Conservation (phyloP, 2,329 filamentous ascomycete species). For the Setomelanomma holmii region DNA sequence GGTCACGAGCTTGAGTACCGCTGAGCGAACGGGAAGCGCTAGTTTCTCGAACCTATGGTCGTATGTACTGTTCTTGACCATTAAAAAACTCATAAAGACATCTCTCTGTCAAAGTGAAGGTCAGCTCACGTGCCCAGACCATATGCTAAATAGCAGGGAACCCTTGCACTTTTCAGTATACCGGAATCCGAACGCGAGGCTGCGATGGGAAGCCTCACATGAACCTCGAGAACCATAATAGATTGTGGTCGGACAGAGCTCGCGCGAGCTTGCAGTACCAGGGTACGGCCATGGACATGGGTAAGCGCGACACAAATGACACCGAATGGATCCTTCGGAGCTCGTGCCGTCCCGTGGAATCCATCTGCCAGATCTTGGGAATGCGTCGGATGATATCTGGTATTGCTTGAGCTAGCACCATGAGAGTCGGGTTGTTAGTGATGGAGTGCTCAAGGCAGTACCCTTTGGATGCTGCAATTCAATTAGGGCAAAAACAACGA, state of each 20-base stretch:
- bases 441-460: too few species aligned
- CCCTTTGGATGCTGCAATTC: too few species aligned
- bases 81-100: background rate
- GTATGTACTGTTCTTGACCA: too few species aligned
- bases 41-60: background rate
- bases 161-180: background rate
- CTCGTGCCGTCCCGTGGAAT: conserved; percentile 3
- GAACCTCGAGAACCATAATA: background rate
- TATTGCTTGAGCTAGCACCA: too few species aligned
- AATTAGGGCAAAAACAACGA: too few species aligned
- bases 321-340: conserved; percentile 3
- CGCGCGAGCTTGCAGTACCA: conserved; percentile 8
- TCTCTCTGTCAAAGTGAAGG: background rate
- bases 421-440: too few species aligned
- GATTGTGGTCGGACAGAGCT: background rate
- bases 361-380: conserved; percentile 2
- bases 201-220: background rate
- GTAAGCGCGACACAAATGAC: background rate
- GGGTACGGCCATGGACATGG: conserved; percentile 20
- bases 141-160: background rate
- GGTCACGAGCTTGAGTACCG: conserved; percentile 2
- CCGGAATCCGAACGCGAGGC: background rate
- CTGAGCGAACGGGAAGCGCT: conserved; percentile 6
- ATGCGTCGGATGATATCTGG: background rate
- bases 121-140: background rate